phyloP scores from a whole-genome alignment of 2,329 filamentous ascomycete genomes.

The Ceratocystis destructans region DNA sequence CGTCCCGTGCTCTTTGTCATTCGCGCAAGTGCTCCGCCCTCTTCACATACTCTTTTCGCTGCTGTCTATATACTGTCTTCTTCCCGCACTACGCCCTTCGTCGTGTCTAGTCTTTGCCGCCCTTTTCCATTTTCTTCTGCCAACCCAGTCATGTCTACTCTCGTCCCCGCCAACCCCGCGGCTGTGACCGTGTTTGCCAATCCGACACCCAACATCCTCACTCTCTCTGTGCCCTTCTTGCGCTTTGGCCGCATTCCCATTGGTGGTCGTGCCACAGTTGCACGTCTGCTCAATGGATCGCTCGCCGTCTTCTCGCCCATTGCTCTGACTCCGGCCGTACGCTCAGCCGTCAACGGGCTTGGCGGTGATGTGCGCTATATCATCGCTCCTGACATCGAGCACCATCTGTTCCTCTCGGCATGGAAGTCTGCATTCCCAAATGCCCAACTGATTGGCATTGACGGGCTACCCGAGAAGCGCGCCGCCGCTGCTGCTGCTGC shows the following conservation, averaged over 20 bases:
- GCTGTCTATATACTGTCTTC: not conserved
- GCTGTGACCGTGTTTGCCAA: constrained; percentile 84
- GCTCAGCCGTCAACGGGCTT: constrained; percentile 46
- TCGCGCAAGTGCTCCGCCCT: no score
- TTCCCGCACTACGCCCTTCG: not conserved
- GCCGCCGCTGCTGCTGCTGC: constrained; percentile 35
- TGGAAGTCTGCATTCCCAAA: constrained; percentile 70
- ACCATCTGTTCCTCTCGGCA: constrained; percentile 82
- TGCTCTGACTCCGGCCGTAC: constrained; percentile 63
- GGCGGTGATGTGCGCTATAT: constrained; percentile 69
- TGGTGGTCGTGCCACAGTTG: constrained; percentile 76
- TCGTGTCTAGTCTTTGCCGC: not conserved
- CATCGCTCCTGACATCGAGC: constrained; percentile 75
- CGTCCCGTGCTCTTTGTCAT: no score
- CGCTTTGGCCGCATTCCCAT: constrained; percentile 69
- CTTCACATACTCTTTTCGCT: not conserved
- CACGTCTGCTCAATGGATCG: constrained; percentile 61
- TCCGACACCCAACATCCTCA: constrained; percentile 64
- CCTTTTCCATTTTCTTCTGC: not conserved
- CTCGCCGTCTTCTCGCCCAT: constrained; percentile 89
- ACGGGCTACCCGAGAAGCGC: constrained; percentile 74
- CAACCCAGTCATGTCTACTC: constrained; percentile 21
- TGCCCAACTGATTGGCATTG: constrained; percentile 68
- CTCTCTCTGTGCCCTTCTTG: constrained; percentile 69
- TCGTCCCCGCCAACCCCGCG: constrained; percentile 57